A percentile compares a stretch with the other conserved stretches of the same genome.
Conservation (phyloP, 2,329 filamentous ascomycete genomes). For the Pyricularia grisea region DNA sequence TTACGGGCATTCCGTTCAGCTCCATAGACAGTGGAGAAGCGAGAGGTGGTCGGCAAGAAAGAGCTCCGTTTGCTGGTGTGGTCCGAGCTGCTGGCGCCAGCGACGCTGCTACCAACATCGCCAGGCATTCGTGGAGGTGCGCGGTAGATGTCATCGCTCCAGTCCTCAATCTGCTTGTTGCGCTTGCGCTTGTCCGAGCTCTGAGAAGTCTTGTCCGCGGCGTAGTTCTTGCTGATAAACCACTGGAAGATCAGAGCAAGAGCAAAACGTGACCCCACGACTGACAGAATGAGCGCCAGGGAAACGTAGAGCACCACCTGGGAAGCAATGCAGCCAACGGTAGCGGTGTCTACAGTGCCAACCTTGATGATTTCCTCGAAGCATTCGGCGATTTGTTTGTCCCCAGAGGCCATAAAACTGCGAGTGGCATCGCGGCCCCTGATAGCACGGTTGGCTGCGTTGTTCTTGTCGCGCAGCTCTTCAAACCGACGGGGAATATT, state of each 20-base stretch:
- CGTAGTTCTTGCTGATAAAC: constrained; percentile 85
- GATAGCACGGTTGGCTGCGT: constrained; percentile 50
- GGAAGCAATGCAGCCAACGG: constrained; percentile 93
- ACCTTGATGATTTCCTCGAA: constrained; percentile 93
- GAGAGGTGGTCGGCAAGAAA: constrained; percentile 87
- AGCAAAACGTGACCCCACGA: constrained; percentile 79
- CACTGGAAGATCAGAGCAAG: constrained; percentile 90
- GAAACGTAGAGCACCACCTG: constrained; percentile 95
- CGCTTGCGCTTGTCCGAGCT: constrained; percentile 73
- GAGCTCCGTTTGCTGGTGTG: constrained; percentile 72
- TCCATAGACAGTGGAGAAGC: constrained; percentile 86
- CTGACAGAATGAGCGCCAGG: constrained; percentile 80
- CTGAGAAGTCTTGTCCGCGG: constrained; percentile 76
- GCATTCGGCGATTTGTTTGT: constrained; percentile 79
- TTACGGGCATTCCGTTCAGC: constrained; percentile 49
- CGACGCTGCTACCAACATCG: constrained; percentile 57
- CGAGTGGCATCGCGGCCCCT: constrained; percentile 84
- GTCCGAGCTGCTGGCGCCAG: constrained; percentile 47
- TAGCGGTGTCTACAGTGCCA: constrained; percentile 90
- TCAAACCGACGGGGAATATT: constrained; percentile 68
- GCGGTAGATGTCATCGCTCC: constrained; percentile 95
- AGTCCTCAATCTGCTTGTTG: constrained; percentile 91
- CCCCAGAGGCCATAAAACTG: constrained; percentile 66
- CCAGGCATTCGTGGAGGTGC: constrained; percentile 74
- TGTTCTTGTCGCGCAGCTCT: constrained; percentile 61